Conservation (phyloP, 306 rosid species). For the Oemleria cerasiformis region DNA sequence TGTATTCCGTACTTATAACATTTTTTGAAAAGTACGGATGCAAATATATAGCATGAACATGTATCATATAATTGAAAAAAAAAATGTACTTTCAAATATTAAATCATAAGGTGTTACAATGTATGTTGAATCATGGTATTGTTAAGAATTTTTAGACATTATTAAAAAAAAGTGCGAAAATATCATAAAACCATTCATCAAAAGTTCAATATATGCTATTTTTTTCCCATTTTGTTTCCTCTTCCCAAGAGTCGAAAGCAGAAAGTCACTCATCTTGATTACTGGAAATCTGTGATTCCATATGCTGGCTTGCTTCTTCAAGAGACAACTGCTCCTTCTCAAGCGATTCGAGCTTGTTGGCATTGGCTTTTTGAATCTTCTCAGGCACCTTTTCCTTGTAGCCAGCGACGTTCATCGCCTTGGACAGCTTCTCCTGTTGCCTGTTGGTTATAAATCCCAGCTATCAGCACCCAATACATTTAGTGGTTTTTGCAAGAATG, state of each 20-base stretch:
- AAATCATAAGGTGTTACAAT: too few species aligned
- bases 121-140: too few species aligned
- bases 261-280: neutral
- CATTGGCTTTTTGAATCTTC: constrained; percentile 48
- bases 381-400: constrained; percentile 70
- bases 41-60: neutral
- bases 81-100: too few species aligned
- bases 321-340: constrained; percentile 64
- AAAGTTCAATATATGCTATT: too few species aligned
- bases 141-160: too few species aligned
- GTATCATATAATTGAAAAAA: neutral
- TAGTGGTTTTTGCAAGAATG: too few species aligned
- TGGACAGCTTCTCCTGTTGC: constrained; percentile 62
- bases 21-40: constrained; percentile 18
- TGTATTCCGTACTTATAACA: constrained; percentile 4
- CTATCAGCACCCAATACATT: neutral
- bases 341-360: constrained; percentile 57
- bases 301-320: constrained; percentile 52
- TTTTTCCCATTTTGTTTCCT: too few species aligned
- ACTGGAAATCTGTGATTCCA: constrained; percentile 32
- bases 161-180: too few species aligned
- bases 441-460: constrained; percentile 15
- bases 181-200: too few species aligned
- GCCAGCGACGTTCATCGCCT: constrained; percentile 55
- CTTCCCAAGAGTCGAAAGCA: neutral